Base-by-base conservation (phyloP, 345 rosid genomes). In the Gossypium longicalyx region DNA sequence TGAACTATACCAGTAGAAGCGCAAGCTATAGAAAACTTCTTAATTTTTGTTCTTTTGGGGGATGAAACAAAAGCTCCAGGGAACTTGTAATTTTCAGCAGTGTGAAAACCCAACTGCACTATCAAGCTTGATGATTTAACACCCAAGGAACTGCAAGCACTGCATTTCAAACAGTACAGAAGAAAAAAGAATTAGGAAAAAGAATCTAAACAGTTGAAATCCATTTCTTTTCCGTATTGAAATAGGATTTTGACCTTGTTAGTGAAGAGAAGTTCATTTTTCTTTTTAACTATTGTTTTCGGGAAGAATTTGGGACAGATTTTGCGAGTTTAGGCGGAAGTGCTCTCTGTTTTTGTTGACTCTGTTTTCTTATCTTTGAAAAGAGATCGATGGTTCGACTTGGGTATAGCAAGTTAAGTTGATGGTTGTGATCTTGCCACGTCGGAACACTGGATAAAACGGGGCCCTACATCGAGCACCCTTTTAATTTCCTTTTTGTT, bases 11-110 rank as follows among this genome's bases (percentile, higher is more conserved):
- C 76, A 79, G 86, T 73, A 54, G 91, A 81, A 69, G 93, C 88
- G 82, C 89, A 88, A 60, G 87, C 75, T 0, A 86, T 72, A 19
- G 69, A 34, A 70, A 87, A 66, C 74, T 70, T 83, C 52, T 58
- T 61, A 66, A 15, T 12, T 66, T 57, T 74, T 17, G 74, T 76
- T 59, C 72, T 73, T 69, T n/a, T 76, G 9, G 77, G 79, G 62
- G 85, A 71, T 77, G 83, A 71, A 74, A 72, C 65, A 49, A 80
- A 69, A 65, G 83, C 73, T 48, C 80, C 87, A 78, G 56, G 79
- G 76, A 78, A 48, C 23, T 79, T 73, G 74, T 44, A 82, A 44
- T 4, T 72, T 41, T 58, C 75, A 69, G 22, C 22, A 23, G 79
- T 84, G 20, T 65, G 85, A 68, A 86, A 82, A 72, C 84, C 87